Percentiles rank a stretch among this genome's conserved stretches.
These are phyloP conservation scores for Erodium texanum DNA, from an alignment of 441 rosid species.

Conservation along the genomic window DNA sequence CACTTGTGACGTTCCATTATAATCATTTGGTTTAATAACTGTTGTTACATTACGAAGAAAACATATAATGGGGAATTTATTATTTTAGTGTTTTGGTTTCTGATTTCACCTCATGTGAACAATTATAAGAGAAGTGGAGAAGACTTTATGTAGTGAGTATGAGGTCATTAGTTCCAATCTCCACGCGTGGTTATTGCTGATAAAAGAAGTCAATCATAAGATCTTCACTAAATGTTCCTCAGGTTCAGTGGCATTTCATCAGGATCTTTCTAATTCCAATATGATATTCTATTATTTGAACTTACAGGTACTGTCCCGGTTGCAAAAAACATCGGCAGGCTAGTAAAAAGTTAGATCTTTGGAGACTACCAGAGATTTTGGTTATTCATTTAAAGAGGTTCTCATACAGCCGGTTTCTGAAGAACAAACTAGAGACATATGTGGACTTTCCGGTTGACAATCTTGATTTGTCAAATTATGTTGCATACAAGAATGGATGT, in stretches of 20 bases:
- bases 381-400: conserved; percentile 70
- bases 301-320: conserved; percentile 57
- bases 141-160: not conserved
- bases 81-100: not conserved
- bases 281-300: conserved; percentile 13
- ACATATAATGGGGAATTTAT: not conserved
- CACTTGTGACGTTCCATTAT: not conserved
- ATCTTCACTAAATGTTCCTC: not conserved
- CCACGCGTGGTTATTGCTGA: not conserved
- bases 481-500: conserved; percentile 36
- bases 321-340: conserved; percentile 74
- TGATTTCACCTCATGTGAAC: not conserved
- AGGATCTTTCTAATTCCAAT: conserved; percentile 19
- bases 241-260: conserved; percentile 4
- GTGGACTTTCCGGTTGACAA: conserved; percentile 64
- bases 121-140: not conserved
- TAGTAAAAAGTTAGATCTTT: conserved; percentile 63
- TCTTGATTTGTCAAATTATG: conserved; percentile 56
- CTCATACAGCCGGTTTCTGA: conserved; percentile 55
- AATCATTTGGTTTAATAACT: not conserved
- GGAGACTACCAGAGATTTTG: conserved; percentile 74
- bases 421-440: conserved; percentile 68
- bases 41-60: not conserved
- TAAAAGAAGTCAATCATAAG: not conserved
- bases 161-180: not conserved